A percentile compares a stretch with the other conserved stretches of the same genome.
Conservation (phyloP, 106 monocot species). For the Platanthera zijinensis region DNA sequence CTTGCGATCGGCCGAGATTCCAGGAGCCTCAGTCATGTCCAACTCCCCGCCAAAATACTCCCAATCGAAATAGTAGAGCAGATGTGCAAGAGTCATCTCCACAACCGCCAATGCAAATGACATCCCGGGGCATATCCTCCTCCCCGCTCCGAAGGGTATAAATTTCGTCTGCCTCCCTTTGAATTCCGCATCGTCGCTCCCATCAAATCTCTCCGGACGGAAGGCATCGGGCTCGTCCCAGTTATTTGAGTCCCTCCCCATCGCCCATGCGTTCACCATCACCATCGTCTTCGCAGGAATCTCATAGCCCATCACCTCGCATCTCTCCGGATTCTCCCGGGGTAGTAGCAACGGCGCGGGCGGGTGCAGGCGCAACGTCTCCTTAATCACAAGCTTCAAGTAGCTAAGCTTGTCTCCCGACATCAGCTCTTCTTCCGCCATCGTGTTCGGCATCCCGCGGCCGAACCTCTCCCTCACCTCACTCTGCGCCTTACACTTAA, state of each 20-base stretch:
- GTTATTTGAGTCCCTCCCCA: neutral
- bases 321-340: neutral
- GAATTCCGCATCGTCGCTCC: neutral
- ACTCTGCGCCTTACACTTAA: constrained; percentile 2
- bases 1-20: no score
- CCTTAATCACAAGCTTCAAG: neutral
- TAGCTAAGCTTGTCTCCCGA: neutral
- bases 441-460: neutral
- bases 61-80: no score
- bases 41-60: no score
- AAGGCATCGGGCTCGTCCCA: neutral
- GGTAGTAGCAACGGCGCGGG: neutral
- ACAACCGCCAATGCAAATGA: neutral
- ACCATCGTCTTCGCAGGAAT: neutral
- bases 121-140: neutral
- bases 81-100: no score
- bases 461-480: neutral
- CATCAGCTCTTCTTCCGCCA: neutral
- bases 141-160: constrained; percentile 1
- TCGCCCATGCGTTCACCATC: neutral
- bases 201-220: neutral
- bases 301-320: neutral
- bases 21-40: no score
- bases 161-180: neutral
- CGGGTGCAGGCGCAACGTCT: neutral